Conservation (phyloP, 2,329 filamentous ascomycete species). For the Cordyceps farinosa region DNA sequence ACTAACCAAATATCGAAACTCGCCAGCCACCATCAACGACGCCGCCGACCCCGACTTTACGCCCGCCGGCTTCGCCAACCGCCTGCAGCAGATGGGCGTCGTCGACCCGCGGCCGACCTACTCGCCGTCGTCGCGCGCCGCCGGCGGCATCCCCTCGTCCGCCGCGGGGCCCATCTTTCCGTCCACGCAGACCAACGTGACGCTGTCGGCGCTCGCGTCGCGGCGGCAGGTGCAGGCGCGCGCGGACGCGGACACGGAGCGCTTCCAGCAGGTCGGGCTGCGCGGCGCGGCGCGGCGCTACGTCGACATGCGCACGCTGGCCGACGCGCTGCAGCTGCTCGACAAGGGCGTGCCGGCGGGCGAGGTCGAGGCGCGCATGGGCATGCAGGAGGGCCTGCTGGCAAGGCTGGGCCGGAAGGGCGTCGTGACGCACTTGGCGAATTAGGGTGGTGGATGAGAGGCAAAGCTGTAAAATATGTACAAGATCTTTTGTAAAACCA, state of each 20-base stretch:
- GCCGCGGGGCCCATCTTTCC: slow-evolving; percentile 25
- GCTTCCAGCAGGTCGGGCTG: slow-evolving; percentile 32
- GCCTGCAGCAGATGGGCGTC: slow-evolving; percentile 53
- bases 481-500: neutral
- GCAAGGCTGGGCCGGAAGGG: slow-evolving; percentile 38
- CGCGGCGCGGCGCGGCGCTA: slow-evolving; percentile 39
- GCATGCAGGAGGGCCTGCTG: slow-evolving; percentile 45
- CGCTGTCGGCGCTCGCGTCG: slow-evolving; percentile 48
- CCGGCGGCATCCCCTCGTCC: slow-evolving; percentile 23
- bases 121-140: slow-evolving; percentile 49
- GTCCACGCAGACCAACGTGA: slow-evolving; percentile 38
- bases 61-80: slow-evolving; percentile 45
- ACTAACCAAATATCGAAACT: neutral
- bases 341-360: slow-evolving; percentile 34
- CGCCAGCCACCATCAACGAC: slow-evolving; percentile 39
- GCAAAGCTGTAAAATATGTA: too few species aligned
- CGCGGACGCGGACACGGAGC: slow-evolving; percentile 44
- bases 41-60: slow-evolving; percentile 39
- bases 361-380: slow-evolving; percentile 46
- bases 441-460: neutral
- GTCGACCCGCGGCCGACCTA: slow-evolving; percentile 52
- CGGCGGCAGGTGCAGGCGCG: slow-evolving; percentile 41
- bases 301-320: slow-evolving; percentile 45
- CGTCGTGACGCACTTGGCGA: slow-evolving; percentile 14
- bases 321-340: slow-evolving; percentile 44